These are phyloP conservation scores for Paramecium sonneborni DNA, from an alignment of 73 alveolate species.

Conservation along the genomic window DNA sequence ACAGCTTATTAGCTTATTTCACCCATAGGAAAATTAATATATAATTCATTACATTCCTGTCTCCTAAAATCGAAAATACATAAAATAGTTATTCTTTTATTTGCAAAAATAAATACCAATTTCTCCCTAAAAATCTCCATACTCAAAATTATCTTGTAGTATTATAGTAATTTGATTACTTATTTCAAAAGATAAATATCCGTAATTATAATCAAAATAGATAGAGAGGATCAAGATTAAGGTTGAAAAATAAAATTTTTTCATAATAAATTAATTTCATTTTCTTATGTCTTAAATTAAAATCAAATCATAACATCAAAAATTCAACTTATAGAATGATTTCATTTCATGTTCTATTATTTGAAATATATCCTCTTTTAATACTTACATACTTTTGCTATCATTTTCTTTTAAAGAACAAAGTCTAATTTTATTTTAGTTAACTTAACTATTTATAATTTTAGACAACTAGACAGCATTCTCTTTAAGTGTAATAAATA, in stretches of 20 bases:
- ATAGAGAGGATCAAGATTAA: not conserved
- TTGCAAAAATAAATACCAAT: not conserved
- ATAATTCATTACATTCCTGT: not conserved
- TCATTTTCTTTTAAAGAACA: not conserved
- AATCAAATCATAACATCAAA: not conserved
- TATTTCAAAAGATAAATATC: not conserved
- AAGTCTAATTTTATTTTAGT: not conserved
- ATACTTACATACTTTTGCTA: not conserved
- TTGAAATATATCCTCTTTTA: not conserved
- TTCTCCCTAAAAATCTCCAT: not conserved
- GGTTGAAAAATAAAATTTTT: not conserved
- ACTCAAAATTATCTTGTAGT: not conserved
- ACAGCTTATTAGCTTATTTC: not conserved
- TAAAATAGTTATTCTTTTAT: not conserved
- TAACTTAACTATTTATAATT: not conserved
- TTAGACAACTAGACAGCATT: not conserved
- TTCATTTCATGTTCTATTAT: not conserved
- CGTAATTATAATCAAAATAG: not conserved
- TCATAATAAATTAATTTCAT: not conserved
- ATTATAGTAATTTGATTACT: not conserved
- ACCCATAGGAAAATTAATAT: too few relatives aligned
- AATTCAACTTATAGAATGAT: not conserved
- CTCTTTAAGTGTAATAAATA: not conserved
- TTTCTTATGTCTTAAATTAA: not conserved
- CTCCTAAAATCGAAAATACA: not conserved